Percentiles rank a stretch among this genome's conserved stretches.
These are phyloP conservation scores for Drechmeria coniospora DNA, from an alignment of 2,329 filamentous ascomycete genomes.

Conservation along the genomic window DNA sequence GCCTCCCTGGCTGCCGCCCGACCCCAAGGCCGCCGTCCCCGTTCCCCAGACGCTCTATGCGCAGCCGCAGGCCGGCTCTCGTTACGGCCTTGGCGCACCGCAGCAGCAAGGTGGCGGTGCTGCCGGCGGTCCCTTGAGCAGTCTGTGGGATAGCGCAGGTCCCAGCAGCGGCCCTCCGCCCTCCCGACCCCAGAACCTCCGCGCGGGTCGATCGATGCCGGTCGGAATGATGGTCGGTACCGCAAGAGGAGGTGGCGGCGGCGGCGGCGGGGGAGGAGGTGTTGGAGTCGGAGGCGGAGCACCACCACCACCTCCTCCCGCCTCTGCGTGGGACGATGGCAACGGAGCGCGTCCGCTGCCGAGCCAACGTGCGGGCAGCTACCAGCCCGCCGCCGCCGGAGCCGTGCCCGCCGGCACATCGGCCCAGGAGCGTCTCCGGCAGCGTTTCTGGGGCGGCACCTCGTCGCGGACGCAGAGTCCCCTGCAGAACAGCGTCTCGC, in stretches of 20 bases:
- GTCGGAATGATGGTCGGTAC: slow-evolving; percentile 14
- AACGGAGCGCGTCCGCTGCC: slow-evolving; percentile 45
- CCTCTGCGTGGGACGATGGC: slow-evolving; percentile 14
- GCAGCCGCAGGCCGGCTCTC: slow-evolving; percentile 33
- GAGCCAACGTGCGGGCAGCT: slow-evolving; percentile 59
- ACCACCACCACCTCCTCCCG: neutral
- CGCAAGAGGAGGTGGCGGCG: neutral
- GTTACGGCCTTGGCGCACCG: slow-evolving; percentile 33
- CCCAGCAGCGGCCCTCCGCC: slow-evolving; percentile 18
- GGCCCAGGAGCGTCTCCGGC: slow-evolving; percentile 71
- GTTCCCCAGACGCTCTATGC: slow-evolving; percentile 38
- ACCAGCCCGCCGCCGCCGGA: slow-evolving; percentile 35
- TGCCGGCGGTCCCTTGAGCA: slow-evolving; percentile 28
- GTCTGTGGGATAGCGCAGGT: slow-evolving; percentile 37
- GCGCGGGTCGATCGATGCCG: slow-evolving; percentile 24
- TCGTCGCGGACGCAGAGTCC: slow-evolving; percentile 40
- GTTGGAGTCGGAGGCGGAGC: slow-evolving; percentile 1
- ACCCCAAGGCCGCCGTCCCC: slow-evolving; percentile 54
- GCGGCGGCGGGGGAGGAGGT: neutral
- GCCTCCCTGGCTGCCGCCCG: slow-evolving; percentile 76
- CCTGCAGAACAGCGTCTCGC: slow-evolving; percentile 12
- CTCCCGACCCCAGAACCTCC: slow-evolving; percentile 26
- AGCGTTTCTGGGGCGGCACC: slow-evolving; percentile 51
- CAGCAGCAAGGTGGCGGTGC: slow-evolving; percentile 6
- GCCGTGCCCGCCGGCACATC: slow-evolving; percentile 26